These are phyloP conservation scores for Sporisorium graminicola DNA, from an alignment of 1,284 basidiomycete genomes.

Conservation along the genomic window DNA sequence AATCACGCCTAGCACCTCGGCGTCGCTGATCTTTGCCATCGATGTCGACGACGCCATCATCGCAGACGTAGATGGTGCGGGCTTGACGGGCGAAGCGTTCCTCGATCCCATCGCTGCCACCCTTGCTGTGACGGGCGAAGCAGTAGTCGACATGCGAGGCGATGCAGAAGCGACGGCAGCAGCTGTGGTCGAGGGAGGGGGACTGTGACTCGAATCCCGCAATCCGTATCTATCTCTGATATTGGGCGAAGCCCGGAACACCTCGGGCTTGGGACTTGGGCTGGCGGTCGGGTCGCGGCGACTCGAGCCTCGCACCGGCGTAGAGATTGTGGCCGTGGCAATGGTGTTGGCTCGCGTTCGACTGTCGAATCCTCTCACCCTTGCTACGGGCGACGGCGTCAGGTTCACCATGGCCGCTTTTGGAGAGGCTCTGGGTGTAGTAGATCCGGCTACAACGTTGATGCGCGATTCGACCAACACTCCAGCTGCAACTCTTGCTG, in stretches of 20 bases:
- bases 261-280: slow-evolving; percentile 10
- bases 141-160: background rate
- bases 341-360: slow-evolving; percentile 27
- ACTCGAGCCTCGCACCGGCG: slow-evolving; percentile 4
- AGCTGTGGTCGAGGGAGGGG: slow-evolving; percentile 9
- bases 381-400: slow-evolving; percentile 22
- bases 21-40: slow-evolving; percentile 13
- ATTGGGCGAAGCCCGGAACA: slow-evolving; percentile 33
- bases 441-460: slow-evolving; percentile 21
- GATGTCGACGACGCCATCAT: no score
- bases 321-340: slow-evolving; percentile 11
- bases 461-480: slow-evolving; percentile 43
- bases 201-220: slow-evolving; percentile 20
- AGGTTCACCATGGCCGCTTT: slow-evolving; percentile 29
- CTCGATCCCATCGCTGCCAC: background rate
- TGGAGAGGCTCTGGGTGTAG: slow-evolving; percentile 25
- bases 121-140: background rate
- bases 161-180: background rate
- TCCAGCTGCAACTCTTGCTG: slow-evolving; percentile 1
- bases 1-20: slow-evolving; percentile 41
- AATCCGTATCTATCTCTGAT: slow-evolving; percentile 31
- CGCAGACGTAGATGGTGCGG: background rate
- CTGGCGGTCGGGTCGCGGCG: background rate
- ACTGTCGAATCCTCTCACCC: slow-evolving; percentile 19
- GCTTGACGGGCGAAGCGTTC: slow-evolving; percentile 17